Conservation (phyloP, 495 filamentous ascomycete genomes). For the Cercophora samala region DNA sequence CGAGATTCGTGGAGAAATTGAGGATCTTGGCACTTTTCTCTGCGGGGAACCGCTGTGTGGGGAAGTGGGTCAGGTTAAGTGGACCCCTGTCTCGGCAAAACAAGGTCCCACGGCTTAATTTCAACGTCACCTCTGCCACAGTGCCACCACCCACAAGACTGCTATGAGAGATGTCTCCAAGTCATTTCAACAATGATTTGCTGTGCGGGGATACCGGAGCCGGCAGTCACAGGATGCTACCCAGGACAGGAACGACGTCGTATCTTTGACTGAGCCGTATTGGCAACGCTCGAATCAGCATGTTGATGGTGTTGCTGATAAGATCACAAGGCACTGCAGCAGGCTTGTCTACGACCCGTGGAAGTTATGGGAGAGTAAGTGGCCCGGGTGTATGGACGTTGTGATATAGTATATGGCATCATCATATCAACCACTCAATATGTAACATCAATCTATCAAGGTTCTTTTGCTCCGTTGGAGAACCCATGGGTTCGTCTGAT, state of each 20-base stretch:
- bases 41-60: constrained; percentile 4
- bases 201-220: constrained; percentile 5
- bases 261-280: neutral
- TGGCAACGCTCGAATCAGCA: neutral
- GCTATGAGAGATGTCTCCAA: neutral
- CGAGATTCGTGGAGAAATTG: constrained; percentile 13
- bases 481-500: neutral
- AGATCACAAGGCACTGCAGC: neutral
- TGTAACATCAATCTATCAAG: constrained; percentile 4
- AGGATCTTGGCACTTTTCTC: neutral
- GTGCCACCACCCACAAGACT: neutral
- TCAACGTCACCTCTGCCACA: constrained; percentile 8
- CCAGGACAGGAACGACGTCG: neutral
- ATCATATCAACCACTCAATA: constrained; percentile 11
- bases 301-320: neutral
- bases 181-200: neutral
- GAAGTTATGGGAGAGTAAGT: neutral
- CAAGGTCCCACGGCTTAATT: neutral
- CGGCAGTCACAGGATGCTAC: neutral
- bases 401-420: neutral
- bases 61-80: constrained; percentile 5
- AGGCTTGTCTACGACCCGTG: neutral
- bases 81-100: constrained; percentile 9
- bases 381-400: neutral
- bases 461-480: constrained; percentile 3